Conservation (phyloP, 2,329 filamentous ascomycete species). For the Moelleriella libera region DNA sequence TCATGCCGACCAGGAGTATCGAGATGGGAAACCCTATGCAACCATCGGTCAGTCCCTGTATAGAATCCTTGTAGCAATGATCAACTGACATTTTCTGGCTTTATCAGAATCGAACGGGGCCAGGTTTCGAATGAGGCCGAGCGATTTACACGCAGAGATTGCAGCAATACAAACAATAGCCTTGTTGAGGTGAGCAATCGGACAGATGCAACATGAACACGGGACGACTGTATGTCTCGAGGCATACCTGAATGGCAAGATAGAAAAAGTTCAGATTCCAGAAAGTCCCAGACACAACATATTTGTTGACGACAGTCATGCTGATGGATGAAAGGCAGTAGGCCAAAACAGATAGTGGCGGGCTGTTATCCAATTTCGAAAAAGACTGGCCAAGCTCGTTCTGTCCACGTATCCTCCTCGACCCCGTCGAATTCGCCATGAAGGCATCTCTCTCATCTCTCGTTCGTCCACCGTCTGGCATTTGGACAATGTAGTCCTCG, state of each 20-base stretch:
- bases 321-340: slow-evolving; percentile 96
- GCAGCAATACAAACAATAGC: slow-evolving; percentile 77
- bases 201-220: not conserved
- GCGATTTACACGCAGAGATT: slow-evolving; percentile 69
- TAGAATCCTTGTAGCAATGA: not conserved
- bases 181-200: slow-evolving; percentile 28
- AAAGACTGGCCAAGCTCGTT: slow-evolving; percentile 9
- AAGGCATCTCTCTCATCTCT: slow-evolving; percentile 39
- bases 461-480: slow-evolving; percentile 42
- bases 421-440: slow-evolving; percentile 15
- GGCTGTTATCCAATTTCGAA: slow-evolving; percentile 55
- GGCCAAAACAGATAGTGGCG: slow-evolving; percentile 64
- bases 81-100: slow-evolving; percentile 70
- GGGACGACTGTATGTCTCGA: not conserved
- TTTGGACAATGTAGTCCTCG: slow-evolving; percentile 61
- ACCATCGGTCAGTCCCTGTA: not conserved
- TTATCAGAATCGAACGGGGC: slow-evolving; percentile 75
- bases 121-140: slow-evolving; percentile 69
- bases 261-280: slow-evolving; percentile 98
- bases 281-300: slow-evolving; percentile 75
- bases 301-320: slow-evolving; percentile 99
- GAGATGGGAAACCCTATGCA: slow-evolving; percentile 84
- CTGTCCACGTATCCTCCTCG: slow-evolving; percentile 3
- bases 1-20: slow-evolving; percentile 93
- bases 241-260: slow-evolving; percentile 72